Evolutionary conservation across 2,329 filamentous ascomycete genomes (phyloP).

Genomic region (Celoporthe dispersa): DNA sequence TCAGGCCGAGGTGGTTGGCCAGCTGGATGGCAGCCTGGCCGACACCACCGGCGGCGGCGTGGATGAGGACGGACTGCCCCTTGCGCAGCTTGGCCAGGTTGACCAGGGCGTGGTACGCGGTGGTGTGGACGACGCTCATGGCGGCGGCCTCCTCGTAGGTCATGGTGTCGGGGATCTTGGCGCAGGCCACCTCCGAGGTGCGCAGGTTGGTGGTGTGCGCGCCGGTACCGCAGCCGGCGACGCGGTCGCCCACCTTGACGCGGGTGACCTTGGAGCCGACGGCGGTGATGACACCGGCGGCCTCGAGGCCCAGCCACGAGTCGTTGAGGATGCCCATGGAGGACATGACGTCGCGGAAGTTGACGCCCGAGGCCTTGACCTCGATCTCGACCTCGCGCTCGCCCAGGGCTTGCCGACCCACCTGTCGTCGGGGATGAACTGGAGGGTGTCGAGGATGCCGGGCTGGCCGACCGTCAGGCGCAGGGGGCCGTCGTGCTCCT

Average conservation of each 20-base stretch:
- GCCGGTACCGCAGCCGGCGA: conserved; percentile 20
- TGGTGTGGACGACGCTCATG: conserved; percentile 35
- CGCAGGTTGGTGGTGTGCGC: conserved; percentile 24
- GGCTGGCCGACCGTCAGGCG: conserved; percentile 25
- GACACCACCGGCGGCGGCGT: conserved; percentile 33
- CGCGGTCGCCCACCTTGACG: conserved; percentile 24
- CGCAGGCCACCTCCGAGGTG: conserved; percentile 14
- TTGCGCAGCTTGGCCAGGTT: conserved; percentile 32
- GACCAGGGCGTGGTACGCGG: conserved; percentile 36
- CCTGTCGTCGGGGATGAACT: conserved; percentile 23
- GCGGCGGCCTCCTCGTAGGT: conserved; percentile 30
- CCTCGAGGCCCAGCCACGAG: conserved; percentile 24
- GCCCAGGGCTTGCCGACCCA: conserved; percentile 19
- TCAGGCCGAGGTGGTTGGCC: conserved; percentile 28
- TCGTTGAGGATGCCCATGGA: conserved; percentile 37
- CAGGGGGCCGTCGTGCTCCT: conserved; percentile 21
- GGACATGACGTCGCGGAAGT: conserved; percentile 45
- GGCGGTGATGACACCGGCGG: conserved; percentile 16
- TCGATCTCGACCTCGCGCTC: conserved; percentile 25
- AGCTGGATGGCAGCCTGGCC: conserved; percentile 27
- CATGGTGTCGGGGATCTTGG: conserved; percentile 30
- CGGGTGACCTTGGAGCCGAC: conserved; percentile 22
- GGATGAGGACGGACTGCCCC: conserved; percentile 35
- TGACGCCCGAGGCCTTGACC: conserved; percentile 41
- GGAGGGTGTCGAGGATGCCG: conserved; percentile 25